Percentiles rank a stretch among this genome's conserved stretches.
These are phyloP conservation scores for Dictyostelium capitatum DNA, from an alignment of 78 protist species.

Conservation along the genomic window DNA sequence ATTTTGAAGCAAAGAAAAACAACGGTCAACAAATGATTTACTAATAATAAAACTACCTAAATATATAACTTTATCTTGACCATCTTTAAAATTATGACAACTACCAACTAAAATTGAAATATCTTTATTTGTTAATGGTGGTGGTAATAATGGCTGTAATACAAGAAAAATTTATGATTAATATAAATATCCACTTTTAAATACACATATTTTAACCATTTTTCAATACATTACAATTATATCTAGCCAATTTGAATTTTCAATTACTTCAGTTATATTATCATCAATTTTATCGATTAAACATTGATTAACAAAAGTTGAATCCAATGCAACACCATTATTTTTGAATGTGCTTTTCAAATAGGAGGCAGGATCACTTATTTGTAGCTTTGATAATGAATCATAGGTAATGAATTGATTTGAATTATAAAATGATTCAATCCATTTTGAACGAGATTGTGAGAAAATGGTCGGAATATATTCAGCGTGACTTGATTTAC, in stretches of 20 bases:
- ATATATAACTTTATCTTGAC: slow-evolving; percentile 22
- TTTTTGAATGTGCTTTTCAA: slow-evolving; percentile 39
- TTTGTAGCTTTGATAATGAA: slow-evolving; percentile 30
- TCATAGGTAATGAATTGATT: slow-evolving; percentile 50
- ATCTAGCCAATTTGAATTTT: slow-evolving; percentile 54
- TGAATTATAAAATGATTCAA: slow-evolving; percentile 70
- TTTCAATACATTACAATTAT: neutral
- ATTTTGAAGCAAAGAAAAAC: slow-evolving; percentile 16
- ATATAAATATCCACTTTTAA: neutral
- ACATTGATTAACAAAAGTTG: slow-evolving; percentile 17
- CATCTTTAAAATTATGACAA: slow-evolving; percentile 56
- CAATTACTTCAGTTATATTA: slow-evolving; percentile 35
- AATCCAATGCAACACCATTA: slow-evolving; percentile 53
- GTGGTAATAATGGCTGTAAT: slow-evolving; percentile 49
- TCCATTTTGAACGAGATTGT: slow-evolving; percentile 51
- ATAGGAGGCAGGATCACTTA: slow-evolving; percentile 47
- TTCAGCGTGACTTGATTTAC: slow-evolving; percentile 33
- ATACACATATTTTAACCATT: neutral
- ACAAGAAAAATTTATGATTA: neutral
- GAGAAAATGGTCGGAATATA: slow-evolving; percentile 62
- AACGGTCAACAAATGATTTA: slow-evolving; percentile 68
- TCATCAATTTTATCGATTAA: slow-evolving; percentile 49
- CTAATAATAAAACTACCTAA: slow-evolving; percentile 53
- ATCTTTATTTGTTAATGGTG: slow-evolving; percentile 54
- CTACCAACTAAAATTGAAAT: slow-evolving; percentile 8